Evolutionary conservation across 768 basidiomycete species (phyloP).

Genomic region (Russula sp.): DNA sequence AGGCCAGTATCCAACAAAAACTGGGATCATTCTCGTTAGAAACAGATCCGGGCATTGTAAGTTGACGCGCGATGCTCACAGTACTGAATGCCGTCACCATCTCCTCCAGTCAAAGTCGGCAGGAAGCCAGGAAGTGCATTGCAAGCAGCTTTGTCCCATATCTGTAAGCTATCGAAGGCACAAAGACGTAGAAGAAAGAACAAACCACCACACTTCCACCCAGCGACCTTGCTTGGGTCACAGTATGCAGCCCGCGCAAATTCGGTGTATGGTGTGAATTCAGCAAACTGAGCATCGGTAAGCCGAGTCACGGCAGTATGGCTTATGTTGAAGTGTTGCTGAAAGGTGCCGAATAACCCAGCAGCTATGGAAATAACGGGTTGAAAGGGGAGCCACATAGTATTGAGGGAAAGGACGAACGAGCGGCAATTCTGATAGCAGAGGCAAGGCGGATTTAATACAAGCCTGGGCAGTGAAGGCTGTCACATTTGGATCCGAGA

Average conservation of each 20-base stretch:
- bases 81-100: conserved; percentile 41
- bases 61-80: conserved; percentile 31
- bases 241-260: conserved; percentile 55
- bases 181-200: conserved; percentile 2
- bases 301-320: conserved; percentile 22
- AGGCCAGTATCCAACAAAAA: conserved; percentile 21
- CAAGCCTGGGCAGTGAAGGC: not conserved
- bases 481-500: not conserved
- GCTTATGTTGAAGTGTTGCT: not conserved
- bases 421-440: too few species aligned
- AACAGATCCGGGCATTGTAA: not conserved
- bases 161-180: not conserved
- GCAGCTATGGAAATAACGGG: conserved; percentile 1
- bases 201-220: conserved; percentile 42
- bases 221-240: conserved; percentile 29
- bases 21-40: conserved; percentile 4
- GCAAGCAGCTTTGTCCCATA: conserved; percentile 32
- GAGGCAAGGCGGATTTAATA: not conserved
- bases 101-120: conserved; percentile 39
- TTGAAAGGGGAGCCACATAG: conserved; percentile 2
- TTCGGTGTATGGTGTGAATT: conserved; percentile 41
- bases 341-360: not conserved
- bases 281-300: conserved; percentile 29
- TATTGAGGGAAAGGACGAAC: not conserved
- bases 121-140: conserved; percentile 35